phyloP scores from a whole-genome alignment of 345 rosid genomes.

The Melaleuca alternifolia region DNA sequence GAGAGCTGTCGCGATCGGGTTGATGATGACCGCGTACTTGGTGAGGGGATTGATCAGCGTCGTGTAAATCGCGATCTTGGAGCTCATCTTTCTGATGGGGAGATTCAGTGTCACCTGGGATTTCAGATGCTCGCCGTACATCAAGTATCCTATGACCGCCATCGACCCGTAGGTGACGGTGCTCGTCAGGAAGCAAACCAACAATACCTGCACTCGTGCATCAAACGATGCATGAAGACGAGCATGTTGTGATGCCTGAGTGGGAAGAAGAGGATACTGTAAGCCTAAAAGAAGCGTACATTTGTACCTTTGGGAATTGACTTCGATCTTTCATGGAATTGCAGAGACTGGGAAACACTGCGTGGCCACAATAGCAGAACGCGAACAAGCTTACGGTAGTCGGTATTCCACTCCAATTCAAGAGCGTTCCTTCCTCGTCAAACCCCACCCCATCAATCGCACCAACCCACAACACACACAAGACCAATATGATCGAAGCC shows the following conservation, averaged over 20 bases:
- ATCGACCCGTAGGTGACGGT: constrained; percentile 44
- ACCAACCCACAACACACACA: constrained; percentile 50
- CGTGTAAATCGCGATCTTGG: constrained; percentile 45
- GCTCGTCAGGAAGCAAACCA: constrained; percentile 37
- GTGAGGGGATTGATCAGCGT: constrained; percentile 55
- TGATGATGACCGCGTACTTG: constrained; percentile 39
- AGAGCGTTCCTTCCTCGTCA: constrained; percentile 21
- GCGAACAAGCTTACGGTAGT: constrained; percentile 40
- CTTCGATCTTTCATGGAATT: constrained; percentile 66
- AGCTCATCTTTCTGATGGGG: constrained; percentile 28
- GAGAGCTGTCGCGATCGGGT: constrained; percentile 42
- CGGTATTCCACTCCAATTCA: constrained; percentile 41
- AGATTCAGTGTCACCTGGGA: constrained; percentile 68
- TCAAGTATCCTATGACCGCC: constrained; percentile 51
- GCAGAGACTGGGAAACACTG: constrained; percentile 54
- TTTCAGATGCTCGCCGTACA: constrained; percentile 44
- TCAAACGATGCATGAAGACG: neutral
- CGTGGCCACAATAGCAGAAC: constrained; percentile 59
- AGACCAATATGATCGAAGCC: constrained; percentile 37
- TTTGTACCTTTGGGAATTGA: constrained; percentile 47
- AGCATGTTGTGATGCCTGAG: neutral
- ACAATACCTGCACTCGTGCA: constrained; percentile 28
- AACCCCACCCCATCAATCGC: constrained; percentile 48
- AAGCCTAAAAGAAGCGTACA: neutral
- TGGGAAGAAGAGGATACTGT: neutral